phyloP scores from a whole-genome alignment of 2,329 filamentous ascomycete species.

The Didymella glomerata region DNA sequence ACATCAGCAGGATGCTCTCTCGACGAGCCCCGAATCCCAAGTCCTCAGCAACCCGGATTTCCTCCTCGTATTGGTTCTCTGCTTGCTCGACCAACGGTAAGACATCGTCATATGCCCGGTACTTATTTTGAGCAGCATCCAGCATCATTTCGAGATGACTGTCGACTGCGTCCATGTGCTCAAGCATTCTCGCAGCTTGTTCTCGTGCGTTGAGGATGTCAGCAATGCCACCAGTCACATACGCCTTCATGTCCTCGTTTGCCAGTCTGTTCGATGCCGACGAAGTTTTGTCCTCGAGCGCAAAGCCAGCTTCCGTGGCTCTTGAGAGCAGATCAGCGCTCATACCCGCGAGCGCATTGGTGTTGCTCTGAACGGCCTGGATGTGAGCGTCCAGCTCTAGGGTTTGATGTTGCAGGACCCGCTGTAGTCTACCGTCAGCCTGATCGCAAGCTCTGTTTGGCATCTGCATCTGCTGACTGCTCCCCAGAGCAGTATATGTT shows the following conservation, averaged over 20 bases:
- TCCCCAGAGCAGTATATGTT: not conserved
- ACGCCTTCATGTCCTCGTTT: not conserved
- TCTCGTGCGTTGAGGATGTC: not conserved
- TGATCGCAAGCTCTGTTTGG: not conserved
- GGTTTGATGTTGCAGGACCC: not conserved
- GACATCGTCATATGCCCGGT: slow-evolving; percentile 17
- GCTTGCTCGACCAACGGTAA: slow-evolving; percentile 1
- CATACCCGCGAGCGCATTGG: not conserved
- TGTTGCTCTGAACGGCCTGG: slow-evolving; percentile 5
- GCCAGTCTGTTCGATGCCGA: not conserved
- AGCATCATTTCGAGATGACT: slow-evolving; percentile 17
- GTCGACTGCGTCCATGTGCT: slow-evolving; percentile 14
- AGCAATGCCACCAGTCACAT: slow-evolving; percentile 1
- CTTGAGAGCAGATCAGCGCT: not conserved
- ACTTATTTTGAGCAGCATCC: slow-evolving; percentile 17
- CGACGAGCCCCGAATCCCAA: slow-evolving; percentile 6
- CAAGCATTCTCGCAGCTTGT: slow-evolving; percentile 14
- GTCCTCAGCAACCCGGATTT: slow-evolving; percentile 3
- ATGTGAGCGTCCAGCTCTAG: slow-evolving; percentile 13
- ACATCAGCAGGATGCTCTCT: slow-evolving; percentile 13
- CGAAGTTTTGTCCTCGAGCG: not conserved
- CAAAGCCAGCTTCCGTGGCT: not conserved
- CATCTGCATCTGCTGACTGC: not conserved
- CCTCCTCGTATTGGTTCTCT: not conserved
- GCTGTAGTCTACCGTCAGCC: slow-evolving; percentile 3